Percentiles rank a stretch among this genome's conserved stretches.
Conservation (phyloP, 148 eudicot genomes). For the Cornus florida region DNA sequence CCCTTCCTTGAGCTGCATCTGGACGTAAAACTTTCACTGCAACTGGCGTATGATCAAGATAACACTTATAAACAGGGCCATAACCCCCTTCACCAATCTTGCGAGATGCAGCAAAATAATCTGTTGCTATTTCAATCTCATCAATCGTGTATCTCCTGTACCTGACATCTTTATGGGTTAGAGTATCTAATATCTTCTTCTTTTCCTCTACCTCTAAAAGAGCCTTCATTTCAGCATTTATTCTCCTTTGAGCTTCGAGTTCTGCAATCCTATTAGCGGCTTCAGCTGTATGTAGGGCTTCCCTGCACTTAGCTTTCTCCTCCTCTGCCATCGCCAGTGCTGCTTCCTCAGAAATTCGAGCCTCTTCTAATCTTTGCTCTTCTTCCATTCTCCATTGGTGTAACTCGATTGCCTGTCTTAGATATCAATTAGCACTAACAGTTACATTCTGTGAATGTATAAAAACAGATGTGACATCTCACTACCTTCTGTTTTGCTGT, state of each 20-base stretch:
- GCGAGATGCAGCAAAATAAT: slow-evolving; percentile 32
- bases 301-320: slow-evolving; percentile 28
- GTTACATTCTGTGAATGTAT: neutral
- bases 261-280: slow-evolving; percentile 31
- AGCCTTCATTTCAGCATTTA: slow-evolving; percentile 14
- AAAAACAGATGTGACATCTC: neutral
- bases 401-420: slow-evolving; percentile 57
- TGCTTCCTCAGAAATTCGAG: slow-evolving; percentile 37
- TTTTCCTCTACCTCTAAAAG: slow-evolving; percentile 4
- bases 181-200: slow-evolving; percentile 16
- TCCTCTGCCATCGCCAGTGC: slow-evolving; percentile 35
- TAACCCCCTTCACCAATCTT: slow-evolving; percentile 70
- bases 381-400: slow-evolving; percentile 51
- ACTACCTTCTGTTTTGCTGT: slow-evolving; percentile 68
- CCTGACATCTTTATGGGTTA: slow-evolving; percentile 33
- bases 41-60: slow-evolving; percentile 61
- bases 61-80: slow-evolving; percentile 56
- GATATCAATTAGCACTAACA: neutral
- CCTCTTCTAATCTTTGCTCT: slow-evolving; percentile 34
- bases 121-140: slow-evolving; percentile 57
- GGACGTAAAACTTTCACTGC: slow-evolving; percentile 61
- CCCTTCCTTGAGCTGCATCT: slow-evolving; percentile 59
- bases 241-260: slow-evolving; percentile 25
- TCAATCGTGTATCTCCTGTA: slow-evolving; percentile 49
- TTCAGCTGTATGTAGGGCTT: slow-evolving; percentile 18